These are phyloP conservation scores for Hyphopichia wangnamkhiaoensis DNA, from an alignment of 1,139 yeast genomes.

Conservation along the genomic window DNA sequence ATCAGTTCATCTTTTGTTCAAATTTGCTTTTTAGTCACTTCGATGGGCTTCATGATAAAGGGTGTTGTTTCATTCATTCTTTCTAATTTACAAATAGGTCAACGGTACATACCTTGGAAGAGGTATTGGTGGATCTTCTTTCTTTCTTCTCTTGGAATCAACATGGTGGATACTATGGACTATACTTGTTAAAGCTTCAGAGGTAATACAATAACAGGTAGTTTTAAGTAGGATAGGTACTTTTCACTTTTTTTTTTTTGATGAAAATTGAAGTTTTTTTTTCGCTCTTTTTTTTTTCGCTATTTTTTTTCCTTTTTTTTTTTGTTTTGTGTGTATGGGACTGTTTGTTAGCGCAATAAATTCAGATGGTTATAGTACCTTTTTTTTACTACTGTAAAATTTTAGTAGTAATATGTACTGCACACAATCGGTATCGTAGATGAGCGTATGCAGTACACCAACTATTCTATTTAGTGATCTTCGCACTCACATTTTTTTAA, in stretches of 20 bases:
- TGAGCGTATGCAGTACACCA: too few relatives aligned
- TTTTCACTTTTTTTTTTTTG: neutral
- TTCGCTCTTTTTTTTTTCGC: neutral
- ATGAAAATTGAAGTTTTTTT: neutral
- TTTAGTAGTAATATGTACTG: too few relatives aligned
- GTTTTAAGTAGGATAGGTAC: neutral
- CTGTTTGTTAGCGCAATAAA: too few relatives aligned
- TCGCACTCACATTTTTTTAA: too few relatives aligned
- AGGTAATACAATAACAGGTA: neutral
- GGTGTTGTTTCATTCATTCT: too few relatives aligned
- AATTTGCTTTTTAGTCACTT: neutral
- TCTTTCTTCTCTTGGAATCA: slow-evolving; percentile 99
- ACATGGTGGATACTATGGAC: slow-evolving; percentile 57
- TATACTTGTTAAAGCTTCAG: slow-evolving; percentile 1
- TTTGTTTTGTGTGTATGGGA: neutral
- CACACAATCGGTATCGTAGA: too few relatives aligned
- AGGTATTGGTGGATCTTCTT: slow-evolving; percentile 99
- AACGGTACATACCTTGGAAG: slow-evolving; percentile 82
- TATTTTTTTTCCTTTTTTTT: neutral
- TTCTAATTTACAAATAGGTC: neutral
- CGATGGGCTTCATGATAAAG: neutral
- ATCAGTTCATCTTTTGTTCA: too few relatives aligned
- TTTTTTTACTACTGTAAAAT: too few relatives aligned
- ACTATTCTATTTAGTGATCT: too few relatives aligned
- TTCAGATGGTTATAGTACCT: too few relatives aligned